Base-by-base conservation (phyloP, 2,329 filamentous ascomycete genomes). In the Mycosphaerella sp. region DNA sequence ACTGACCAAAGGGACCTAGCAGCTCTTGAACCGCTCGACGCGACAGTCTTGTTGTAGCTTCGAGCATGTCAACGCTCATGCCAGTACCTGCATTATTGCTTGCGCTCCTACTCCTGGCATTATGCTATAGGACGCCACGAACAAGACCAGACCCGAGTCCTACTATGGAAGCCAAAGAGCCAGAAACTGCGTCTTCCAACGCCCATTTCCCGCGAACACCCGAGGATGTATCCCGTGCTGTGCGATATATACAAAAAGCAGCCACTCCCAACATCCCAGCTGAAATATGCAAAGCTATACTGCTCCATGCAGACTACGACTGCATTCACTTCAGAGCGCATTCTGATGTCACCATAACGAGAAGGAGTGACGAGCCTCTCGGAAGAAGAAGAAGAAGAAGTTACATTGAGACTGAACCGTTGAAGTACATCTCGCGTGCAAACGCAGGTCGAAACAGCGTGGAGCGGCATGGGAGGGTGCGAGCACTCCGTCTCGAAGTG, bases 261-360 rank as follows among this genome's bases (percentile, higher is more conserved):
- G 47, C 54, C 9, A 12, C 42, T 3, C 35, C 43, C n/a, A 48
- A 44, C 10, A 18, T 58, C 2, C 54, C 56, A 4, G 36, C 49
- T 25, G 56, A 58, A 17, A 43, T 58, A 2, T 34, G 56, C 40
- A 58, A 52, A 43, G 30, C 40, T 2, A 54, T 58, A 12, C 46
- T 58, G 18, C 45, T 41, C n/a, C 32, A 54, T 10, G 56, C 53
- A 17, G 45, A 54, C 37, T 58, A 58, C 51, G 56, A 58, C 35
- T 56, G 53, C 42, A 41, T 58, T 18, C 53, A 54, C 27, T 52
- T 56, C 36, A 42, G 10, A 25, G 53, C 16, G 30, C 44, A 37
- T n/a, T 40, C 27, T 27, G 28, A 41, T 10, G 18, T 13, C 14
- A 28, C 14, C 1, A 17, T 34, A 16, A 41, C 21, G 9, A 49